Base-by-base conservation (phyloP, 345 rosid species). In the Syzygium aromaticum region DNA sequence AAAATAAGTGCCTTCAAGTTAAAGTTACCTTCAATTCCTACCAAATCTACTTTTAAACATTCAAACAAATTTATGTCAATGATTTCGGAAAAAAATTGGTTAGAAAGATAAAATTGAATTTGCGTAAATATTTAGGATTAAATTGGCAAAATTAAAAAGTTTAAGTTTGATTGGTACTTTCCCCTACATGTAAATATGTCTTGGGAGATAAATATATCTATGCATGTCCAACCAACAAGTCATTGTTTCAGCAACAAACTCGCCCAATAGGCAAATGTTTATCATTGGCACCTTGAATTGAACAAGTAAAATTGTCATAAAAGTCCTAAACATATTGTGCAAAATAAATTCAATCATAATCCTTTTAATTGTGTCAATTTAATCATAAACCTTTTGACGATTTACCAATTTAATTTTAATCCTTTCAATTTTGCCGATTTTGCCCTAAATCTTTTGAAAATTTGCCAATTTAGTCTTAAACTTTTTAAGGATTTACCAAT, bases 241-340 rank as follows among this genome's bases (percentile, higher is more conserved):
- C 38, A n/a, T n/a, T 1, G 19, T n/a, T n/a, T 8, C 1, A 0
- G 33, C 3, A 8, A 61, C 1, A n/a, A 0, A 61, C 33, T 61
- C 0, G 8, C 73, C 17, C 38, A n/a, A 61, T n/a, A n/a, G 15
- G 0, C 7, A 61, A n/a, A 61, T 61, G 17, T 61, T 61, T 61
- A 11, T n/a, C 0, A 2, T n/a, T n/a, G 0, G 73, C 23, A 3
- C 33, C 15, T 25, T 11, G 25, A 59, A 59, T 5, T 23, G 14
- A 28, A 59, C 64, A 59, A 43, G 7, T 43, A 43, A 43, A 40
- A 43, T 43, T 43, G 7, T 43, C 46, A 7, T 5, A 43, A 43
- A 43, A 6, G 46, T 43, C 46, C 46, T 43, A 43, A 43, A 43
- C 46, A 43, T 43, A 5, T 43, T 43, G 7, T 43, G 6, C 46